Percentiles rank a stretch among this genome's conserved stretches.
These are phyloP conservation scores for Fusarium humuli DNA, from an alignment of 2,329 filamentous ascomycete species.

Conservation along the genomic window DNA sequence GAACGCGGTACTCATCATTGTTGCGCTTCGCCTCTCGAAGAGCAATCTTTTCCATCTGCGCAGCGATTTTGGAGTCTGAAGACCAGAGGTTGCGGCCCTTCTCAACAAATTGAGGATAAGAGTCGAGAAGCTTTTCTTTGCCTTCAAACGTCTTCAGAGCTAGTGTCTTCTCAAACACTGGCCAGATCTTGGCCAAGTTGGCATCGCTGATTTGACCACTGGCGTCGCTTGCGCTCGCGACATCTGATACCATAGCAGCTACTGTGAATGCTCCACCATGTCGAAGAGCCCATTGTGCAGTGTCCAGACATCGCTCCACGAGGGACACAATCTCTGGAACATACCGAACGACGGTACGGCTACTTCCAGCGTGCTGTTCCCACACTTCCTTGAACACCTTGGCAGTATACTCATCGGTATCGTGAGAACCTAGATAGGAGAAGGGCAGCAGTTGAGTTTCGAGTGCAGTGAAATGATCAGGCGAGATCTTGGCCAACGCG, in stretches of 20 bases:
- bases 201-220: constrained; percentile 69
- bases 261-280: constrained; percentile 87
- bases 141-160: constrained; percentile 91
- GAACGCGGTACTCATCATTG: constrained; percentile 83
- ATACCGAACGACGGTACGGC: constrained; percentile 84
- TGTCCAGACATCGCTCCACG: constrained; percentile 75
- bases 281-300: constrained; percentile 88
- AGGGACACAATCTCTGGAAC: constrained; percentile 83
- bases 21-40: constrained; percentile 91
- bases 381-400: constrained; percentile 88
- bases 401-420: constrained; percentile 81
- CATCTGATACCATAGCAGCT: constrained; percentile 76
- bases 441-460: constrained; percentile 84
- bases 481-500: constrained; percentile 85
- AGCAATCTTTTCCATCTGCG: constrained; percentile 81
- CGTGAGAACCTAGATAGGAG: constrained; percentile 87
- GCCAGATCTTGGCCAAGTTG: constrained; percentile 79
- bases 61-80: constrained; percentile 63
- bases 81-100: constrained; percentile 70
- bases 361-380: constrained; percentile 89
- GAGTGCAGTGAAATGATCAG: constrained; percentile 85
- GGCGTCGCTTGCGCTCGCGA: constrained; percentile 68
- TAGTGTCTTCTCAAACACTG: constrained; percentile 82
- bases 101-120: constrained; percentile 81
- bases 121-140: constrained; percentile 85